Conservation (phyloP, 352 stramenopile species). For the Globisporangium heterothallicum region DNA sequence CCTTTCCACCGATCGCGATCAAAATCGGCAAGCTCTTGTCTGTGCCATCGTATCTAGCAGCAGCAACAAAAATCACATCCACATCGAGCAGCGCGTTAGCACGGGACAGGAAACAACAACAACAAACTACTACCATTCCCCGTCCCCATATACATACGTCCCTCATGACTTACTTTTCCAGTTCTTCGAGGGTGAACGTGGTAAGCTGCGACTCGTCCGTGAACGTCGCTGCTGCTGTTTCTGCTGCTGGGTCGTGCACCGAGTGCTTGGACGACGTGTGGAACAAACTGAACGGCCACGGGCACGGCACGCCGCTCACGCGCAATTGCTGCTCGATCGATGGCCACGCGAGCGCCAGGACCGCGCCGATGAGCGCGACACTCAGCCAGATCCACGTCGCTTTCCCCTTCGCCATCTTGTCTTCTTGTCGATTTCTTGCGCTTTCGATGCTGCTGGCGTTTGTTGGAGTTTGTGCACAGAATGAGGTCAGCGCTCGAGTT, state of each 20-base stretch:
- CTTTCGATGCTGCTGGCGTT: not conserved
- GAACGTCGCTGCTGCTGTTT: slow-evolving; percentile 17
- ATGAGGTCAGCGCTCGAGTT: too few species aligned
- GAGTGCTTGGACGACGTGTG: slow-evolving; percentile 18
- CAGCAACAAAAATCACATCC: slow-evolving; percentile 1
- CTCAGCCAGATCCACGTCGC: slow-evolving; percentile 38
- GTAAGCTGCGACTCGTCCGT: slow-evolving; percentile 21
- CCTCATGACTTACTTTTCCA: slow-evolving; percentile 31
- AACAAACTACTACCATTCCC: slow-evolving; percentile 10
- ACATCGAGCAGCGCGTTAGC: too few species aligned
- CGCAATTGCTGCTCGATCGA: slow-evolving; percentile 66
- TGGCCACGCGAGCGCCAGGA: slow-evolving; percentile 62
- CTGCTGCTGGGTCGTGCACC: too few species aligned
- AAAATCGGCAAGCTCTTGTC: slow-evolving; percentile 63
- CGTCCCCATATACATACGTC: not conserved
- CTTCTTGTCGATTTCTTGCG: not conserved
- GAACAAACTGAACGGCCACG: slow-evolving; percentile 62
- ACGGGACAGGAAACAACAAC: slow-evolving; percentile 4
- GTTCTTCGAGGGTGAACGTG: slow-evolving; percentile 60
- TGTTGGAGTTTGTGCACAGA: not conserved
- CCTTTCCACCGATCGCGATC: slow-evolving; percentile 65
- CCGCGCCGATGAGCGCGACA: slow-evolving; percentile 43
- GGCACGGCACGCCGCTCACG: slow-evolving; percentile 43
- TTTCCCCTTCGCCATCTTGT: slow-evolving; percentile 21
- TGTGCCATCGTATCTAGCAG: slow-evolving; percentile 56